Base-by-base conservation (phyloP, 2,329 filamentous ascomycete genomes). In the Talaromyces piceae region DNA sequence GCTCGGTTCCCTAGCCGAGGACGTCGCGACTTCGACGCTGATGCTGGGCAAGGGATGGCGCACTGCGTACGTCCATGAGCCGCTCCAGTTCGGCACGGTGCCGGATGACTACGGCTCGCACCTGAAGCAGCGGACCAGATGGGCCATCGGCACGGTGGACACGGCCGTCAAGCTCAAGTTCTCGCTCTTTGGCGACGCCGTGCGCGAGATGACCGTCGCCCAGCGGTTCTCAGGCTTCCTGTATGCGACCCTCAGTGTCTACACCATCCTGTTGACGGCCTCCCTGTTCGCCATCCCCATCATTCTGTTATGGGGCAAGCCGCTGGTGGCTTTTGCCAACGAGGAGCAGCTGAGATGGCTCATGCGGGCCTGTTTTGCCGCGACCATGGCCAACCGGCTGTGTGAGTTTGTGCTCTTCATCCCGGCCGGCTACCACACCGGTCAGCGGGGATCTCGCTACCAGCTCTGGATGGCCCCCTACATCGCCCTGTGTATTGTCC, bases 401-500 rank as follows among this genome's bases (percentile, higher is more conserved):
- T 78, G 74, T 62, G 79, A 82, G 60, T 74, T 78, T 53, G 68
- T 76, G n/a, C 71, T 80, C n/a, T 82, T 76, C 61, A 72, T 81
- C 11, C 79, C 80, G 0, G 73, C 78, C 1, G 79, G 80, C 18
- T 82, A 82, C 59, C 75, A 80, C 61, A 78, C 77, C 9, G 79
- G 78, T 3, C 78, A 81, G 62, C 73, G 79, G 49, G 78, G 78
- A 33, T 73, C 74, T 2, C 71, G 78, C 3, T 77, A 77, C 55
- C 77, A 81, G 63, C 68, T 83, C 25, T 83, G 80, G 79, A 83
- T 83, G 79, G 74, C 79, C 5, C 79, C 80, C 0, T 83, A 81
- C 63, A 78, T 81, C 54, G 77, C 78, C 0, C 68, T 81, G 9
- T 78, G 76, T 58, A 75, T 83, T 49, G 65, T 82, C 47, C 78